Conservation (phyloP, 139 green algal genomes). For the Chlorokybus atmophyticus region DNA sequence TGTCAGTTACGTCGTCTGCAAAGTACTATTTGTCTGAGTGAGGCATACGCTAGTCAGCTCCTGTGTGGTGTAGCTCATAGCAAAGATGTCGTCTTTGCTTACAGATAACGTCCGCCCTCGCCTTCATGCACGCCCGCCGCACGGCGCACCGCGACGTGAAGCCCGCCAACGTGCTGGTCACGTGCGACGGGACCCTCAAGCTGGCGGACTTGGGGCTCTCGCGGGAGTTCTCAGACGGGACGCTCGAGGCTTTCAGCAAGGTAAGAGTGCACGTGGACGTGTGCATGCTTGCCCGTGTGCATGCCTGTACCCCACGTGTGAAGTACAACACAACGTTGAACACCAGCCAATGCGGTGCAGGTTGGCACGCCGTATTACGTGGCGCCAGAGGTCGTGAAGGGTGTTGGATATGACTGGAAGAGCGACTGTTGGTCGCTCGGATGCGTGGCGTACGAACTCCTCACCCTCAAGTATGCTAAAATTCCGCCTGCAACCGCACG, state of each 20-base stretch:
- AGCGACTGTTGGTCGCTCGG: constrained; percentile 23
- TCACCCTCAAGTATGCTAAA: constrained; percentile 2
- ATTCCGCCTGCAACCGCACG: no score
- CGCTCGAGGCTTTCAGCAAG: constrained; percentile 8
- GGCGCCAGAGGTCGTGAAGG: constrained; percentile 16
- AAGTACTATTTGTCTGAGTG: no score
- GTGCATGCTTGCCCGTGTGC: constrained; percentile 3
- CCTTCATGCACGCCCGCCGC: constrained; percentile 11
- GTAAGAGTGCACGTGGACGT: background rate
- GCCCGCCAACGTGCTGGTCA: constrained; percentile 24
- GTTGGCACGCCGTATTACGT: constrained; percentile 27
- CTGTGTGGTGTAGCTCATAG: no score
- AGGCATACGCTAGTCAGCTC: no score
- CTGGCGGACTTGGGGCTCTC: constrained; percentile 14
- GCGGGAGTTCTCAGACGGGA: constrained; percentile 6
- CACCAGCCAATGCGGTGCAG: background rate
- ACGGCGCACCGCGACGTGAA: constrained; percentile 24
- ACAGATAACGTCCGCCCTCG: constrained; percentile 4
- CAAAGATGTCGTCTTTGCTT: no score
- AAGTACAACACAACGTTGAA: no score
- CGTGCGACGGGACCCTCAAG: constrained; percentile 9
- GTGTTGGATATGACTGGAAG: constrained; percentile 13
- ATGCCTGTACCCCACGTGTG: no score
- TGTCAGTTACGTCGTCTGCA: no score
- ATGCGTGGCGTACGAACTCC: constrained; percentile 22